These are phyloP conservation scores for Tricholoma sp. DNA, from an alignment of 768 basidiomycete genomes.

Conservation along the genomic window DNA sequence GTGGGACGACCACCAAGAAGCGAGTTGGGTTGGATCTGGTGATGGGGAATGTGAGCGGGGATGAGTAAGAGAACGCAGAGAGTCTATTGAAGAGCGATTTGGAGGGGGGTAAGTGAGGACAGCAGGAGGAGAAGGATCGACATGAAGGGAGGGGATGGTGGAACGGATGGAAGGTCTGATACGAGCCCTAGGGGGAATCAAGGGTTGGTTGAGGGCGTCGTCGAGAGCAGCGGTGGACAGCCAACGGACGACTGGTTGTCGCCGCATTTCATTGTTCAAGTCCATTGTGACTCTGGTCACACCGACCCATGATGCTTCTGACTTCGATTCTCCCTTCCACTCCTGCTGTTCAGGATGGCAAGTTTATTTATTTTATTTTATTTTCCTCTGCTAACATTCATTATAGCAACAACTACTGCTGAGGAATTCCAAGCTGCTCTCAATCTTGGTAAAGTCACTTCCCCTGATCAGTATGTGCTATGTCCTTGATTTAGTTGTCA, in stretches of 20 bases:
- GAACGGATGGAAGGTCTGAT: conserved; percentile 44
- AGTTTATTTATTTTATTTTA: conserved; percentile 9
- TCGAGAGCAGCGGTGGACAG: conserved; percentile 32
- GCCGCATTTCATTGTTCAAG: conserved; percentile 2
- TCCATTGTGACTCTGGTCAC: conserved; percentile 25
- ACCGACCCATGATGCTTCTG: conserved; percentile 5
- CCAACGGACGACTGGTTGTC: conserved; percentile 38
- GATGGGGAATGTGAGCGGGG: conserved; percentile 23
- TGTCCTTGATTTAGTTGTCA: not conserved
- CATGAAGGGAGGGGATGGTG: conserved; percentile 58
- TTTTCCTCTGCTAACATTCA: not conserved
- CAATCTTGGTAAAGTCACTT: conserved; percentile 53
- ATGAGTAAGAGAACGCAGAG: conserved; percentile 44
- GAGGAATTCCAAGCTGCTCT: conserved; percentile 46
- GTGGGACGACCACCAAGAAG: conserved; percentile 50
- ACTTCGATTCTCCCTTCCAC: conserved; percentile 48
- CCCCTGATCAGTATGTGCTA: conserved; percentile 56
- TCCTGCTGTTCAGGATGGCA: conserved; percentile 50
- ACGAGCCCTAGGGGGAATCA: conserved; percentile 38
- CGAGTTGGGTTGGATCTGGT: conserved; percentile 5
- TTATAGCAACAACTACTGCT: conserved; percentile 47
- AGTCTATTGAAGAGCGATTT: conserved; percentile 48
- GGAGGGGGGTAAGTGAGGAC: conserved; percentile 36
- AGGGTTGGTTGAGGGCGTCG: conserved; percentile 43
- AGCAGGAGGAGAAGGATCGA: conserved; percentile 24